A percentile compares a stretch with the other conserved stretches of the same genome.
Conservation (phyloP, 1,284 basidiomycete species). For the Puccinia sorghi region DNA sequence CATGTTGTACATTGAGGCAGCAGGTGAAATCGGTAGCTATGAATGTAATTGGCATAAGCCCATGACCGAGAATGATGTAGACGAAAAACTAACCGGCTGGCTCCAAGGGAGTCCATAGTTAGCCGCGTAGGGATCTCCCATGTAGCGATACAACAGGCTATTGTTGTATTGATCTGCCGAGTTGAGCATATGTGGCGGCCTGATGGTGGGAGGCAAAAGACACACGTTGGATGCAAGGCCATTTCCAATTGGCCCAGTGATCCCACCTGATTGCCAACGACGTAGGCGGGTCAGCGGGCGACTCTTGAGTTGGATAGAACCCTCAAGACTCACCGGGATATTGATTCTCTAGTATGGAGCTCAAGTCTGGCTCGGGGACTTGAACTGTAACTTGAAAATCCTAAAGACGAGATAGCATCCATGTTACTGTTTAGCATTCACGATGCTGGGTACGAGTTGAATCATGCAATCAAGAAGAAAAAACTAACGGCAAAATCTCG, state of each 20-base stretch:
- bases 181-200: slow-evolving; percentile 28
- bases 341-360: slow-evolving; percentile 4
- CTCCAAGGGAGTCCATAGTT: slow-evolving; percentile 37
- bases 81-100: slow-evolving; percentile 17
- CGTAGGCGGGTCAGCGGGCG: not conserved
- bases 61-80: not conserved
- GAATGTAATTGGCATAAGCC: not conserved
- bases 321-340: not conserved
- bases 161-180: slow-evolving; percentile 37
- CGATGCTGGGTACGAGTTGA: not conserved
- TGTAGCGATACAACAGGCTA: slow-evolving; percentile 32
- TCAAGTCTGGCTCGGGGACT: not conserved
- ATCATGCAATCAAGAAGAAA: not conserved
- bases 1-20: slow-evolving; percentile 22
- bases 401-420: not conserved
- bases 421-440: not conserved
- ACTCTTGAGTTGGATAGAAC: not conserved
- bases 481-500: slow-evolving; percentile 42
- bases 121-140: slow-evolving; percentile 31
- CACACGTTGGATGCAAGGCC: slow-evolving; percentile 39
- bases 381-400: slow-evolving; percentile 45
- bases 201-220: slow-evolving; percentile 38
- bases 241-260: not conserved
- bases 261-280: not conserved
- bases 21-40: slow-evolving; percentile 16